phyloP scores from a whole-genome alignment of 1,284 basidiomycete genomes.

The Pseudozyma sp. region DNA sequence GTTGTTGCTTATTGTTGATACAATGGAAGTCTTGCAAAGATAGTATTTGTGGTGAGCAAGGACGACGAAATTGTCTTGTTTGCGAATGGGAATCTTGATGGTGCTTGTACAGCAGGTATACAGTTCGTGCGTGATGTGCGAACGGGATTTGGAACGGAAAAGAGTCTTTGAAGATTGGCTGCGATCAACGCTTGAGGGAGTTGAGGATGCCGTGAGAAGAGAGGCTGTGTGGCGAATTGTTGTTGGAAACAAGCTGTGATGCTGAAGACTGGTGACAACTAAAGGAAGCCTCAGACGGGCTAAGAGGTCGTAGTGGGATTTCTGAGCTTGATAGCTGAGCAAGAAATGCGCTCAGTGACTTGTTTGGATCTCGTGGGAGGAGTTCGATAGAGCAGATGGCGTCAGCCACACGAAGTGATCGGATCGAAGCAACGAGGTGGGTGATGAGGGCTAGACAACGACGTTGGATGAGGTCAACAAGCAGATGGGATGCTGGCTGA shows the following conservation, averaged over 20 bases:
- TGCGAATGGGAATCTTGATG: constrained; percentile 20
- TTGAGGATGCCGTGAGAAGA: constrained; percentile 1
- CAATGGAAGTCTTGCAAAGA: constrained; percentile 18
- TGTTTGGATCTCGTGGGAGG: no score
- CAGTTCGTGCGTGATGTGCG: constrained; percentile 14
- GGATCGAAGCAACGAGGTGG: background rate
- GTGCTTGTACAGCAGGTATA: constrained; percentile 39
- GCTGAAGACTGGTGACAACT: no score
- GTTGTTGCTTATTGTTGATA: constrained; percentile 10
- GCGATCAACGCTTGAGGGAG: constrained; percentile 18
- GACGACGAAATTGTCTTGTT: background rate
- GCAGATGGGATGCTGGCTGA: background rate
- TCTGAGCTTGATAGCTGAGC: no score
- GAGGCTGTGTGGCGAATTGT: background rate
- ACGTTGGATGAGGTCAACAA: background rate
- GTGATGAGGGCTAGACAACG: background rate
- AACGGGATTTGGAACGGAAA: constrained; percentile 7
- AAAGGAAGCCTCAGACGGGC: no score
- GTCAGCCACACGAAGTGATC: background rate
- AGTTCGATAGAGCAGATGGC: no score
- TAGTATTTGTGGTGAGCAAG: constrained; percentile 3
- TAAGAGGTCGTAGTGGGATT: no score
- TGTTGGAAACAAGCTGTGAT: no score
- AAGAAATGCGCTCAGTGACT: no score
- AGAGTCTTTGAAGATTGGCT: constrained; percentile 3